Base-by-base conservation (phyloP, 805 yeast genomes). In the Metschnikowia noctiluminum region DNA sequence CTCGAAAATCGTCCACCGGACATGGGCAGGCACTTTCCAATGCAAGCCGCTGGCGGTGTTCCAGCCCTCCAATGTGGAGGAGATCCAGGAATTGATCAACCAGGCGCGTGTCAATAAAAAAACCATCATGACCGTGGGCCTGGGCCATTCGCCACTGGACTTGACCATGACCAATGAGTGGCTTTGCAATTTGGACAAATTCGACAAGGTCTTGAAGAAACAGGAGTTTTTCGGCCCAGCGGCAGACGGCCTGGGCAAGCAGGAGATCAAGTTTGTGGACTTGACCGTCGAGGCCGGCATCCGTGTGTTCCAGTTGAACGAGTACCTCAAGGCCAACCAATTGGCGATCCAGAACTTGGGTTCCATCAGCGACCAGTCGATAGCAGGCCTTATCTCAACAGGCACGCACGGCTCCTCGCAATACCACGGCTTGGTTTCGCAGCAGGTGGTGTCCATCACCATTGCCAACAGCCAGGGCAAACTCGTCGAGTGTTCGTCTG, bases 341-440 rank as follows among this genome's bases (percentile, higher is more conserved):
- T 77, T 89, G 50, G 95, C 96, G 6, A 73, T 92, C 49, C 98
- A 92, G 66, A 92, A 87, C 60, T 72, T 94, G 59, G 98, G 98
- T 1, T 90, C 97, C 1, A 92, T 92, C 46, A 82, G 94, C 37
- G 97, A 89, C 53, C 98, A 92, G 64, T 87, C 96, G 13, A 75
- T 90, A 27, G 98, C 96, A 3, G 99, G 99, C n/a, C 82, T 91
- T 55, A 89, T 94, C 40, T 86, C 96, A 1, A 92, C 98, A 0
- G 98, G 98, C 28, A 90, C 98, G 0, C 99, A 92, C 62, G 99
- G 99, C 7, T 87, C 97, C 0, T 84, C 96, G 9, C 95, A 92
- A 38, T 88, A 78, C 64, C 98, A 94, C 61, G 97, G 98, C 0
- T 73, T 91, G 35, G 87, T 92, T 2, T 81, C 94, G 8, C 92